phyloP scores from a whole-genome alignment of 176 grass and related monocot species.

The Pharus latifolius region DNA sequence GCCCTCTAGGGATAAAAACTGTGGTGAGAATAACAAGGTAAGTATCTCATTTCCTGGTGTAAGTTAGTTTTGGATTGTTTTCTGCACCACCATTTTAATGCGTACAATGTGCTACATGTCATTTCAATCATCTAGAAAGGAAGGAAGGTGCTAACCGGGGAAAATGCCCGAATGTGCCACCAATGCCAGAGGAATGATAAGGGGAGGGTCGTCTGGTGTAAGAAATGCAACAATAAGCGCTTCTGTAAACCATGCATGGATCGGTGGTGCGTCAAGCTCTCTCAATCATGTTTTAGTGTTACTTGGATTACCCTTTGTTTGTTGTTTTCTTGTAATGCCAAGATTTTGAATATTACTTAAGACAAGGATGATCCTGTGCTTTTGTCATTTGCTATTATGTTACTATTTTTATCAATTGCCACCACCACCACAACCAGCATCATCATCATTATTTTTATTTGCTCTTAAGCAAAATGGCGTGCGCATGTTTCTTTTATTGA shows the following conservation, averaged over 20 bases:
- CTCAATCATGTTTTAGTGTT: background rate
- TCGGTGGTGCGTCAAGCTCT: slow-evolving; percentile 26
- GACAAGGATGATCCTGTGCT: too few relatives aligned
- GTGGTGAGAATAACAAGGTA: background rate
- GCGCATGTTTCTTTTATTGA: background rate
- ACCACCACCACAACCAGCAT: too few relatives aligned
- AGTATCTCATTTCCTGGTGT: background rate
- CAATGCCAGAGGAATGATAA: slow-evolving; percentile 67
- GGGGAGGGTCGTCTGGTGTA: slow-evolving; percentile 38
- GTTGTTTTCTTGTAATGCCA: background rate
- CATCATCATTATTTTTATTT: background rate
- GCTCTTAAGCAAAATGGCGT: background rate
- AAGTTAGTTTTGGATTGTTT: background rate
- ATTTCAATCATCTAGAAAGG: slow-evolving; percentile 13
- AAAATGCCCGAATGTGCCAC: slow-evolving; percentile 56
- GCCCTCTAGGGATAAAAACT: background rate
- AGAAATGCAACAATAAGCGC: slow-evolving; percentile 37
- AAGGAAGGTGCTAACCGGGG: slow-evolving; percentile 21
- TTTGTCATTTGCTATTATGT: too few relatives aligned
- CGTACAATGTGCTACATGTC: background rate
- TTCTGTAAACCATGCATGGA: slow-evolving; percentile 49
- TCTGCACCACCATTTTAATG: background rate
- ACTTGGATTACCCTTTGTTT: background rate
- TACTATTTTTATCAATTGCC: too few relatives aligned
- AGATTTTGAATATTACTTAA: background rate